Base-by-base conservation (phyloP, 768 basidiomycete species). In the Naganishia randhawae region DNA sequence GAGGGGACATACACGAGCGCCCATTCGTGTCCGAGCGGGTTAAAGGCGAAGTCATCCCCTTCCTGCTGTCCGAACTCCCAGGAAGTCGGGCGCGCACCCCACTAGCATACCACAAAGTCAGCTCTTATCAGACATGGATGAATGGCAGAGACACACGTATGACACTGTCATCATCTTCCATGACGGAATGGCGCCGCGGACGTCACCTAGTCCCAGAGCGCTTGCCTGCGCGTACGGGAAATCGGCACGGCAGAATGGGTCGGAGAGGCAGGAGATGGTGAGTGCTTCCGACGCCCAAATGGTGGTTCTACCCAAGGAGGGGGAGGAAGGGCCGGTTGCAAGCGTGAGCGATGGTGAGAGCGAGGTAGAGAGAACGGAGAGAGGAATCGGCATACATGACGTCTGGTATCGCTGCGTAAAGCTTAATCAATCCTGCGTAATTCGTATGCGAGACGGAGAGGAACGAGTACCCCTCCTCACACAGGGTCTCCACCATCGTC, bases 11-110 rank as follows among this genome's bases (percentile, higher is more conserved):
- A 55, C 54, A 55, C 54, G 16, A 55, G 31, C 54, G 54, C 54
- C 54, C 54, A 55, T 37, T 55, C 54, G 31, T 55, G 54, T 55
- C 54, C 54, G 19, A 55, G 54, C 3, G 33, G 63, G 27, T 65
- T 51, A 25, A 50, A 50, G 45, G 42, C 8, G 31, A 65, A 65
- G 4, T 31, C 63, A 50, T 65, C 50, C 27, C 33, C 63, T 29
- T 45, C 35, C 1, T 14, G 31, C 33, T 65, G 45, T 25, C 63
- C 63, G 37, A 22, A 50, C 50, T 65, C 63, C 50, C 50, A 55
- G 8, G n/a, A 22, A 16, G 22, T 42, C 62, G 22, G 22, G 22
- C 51, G 42, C 19, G 50, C 50, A 14, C 63, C 63, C 45, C 45
- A 65, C 61, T 42, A 45, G 17, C 45, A 22, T 7, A 22, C 45